Conservation (phyloP, 73 alveolate species). For the Symbiodinium natans region DNA sequence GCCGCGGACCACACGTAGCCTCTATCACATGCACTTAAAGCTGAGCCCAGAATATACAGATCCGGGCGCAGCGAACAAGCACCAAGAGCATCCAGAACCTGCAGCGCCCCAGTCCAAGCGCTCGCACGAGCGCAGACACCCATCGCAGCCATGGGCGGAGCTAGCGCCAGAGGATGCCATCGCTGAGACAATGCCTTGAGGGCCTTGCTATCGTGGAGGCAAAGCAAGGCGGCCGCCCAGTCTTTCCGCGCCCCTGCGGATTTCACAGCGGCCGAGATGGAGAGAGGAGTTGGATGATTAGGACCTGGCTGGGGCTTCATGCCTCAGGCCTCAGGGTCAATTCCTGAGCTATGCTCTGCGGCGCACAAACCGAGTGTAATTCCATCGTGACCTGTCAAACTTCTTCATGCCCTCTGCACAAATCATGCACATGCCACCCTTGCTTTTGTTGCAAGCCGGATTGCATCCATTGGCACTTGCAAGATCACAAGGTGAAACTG, state of each 20-base stretch:
- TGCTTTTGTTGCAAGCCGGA: not conserved
- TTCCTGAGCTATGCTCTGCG: not conserved
- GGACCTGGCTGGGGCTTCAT: constrained; percentile 9
- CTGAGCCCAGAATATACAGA: constrained; percentile 8
- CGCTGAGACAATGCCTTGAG: not conserved
- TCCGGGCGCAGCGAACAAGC: not conserved
- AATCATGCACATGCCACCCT: too few relatives aligned
- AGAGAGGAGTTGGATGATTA: not conserved
- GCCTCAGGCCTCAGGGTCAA: not conserved
- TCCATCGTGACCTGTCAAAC: not conserved
- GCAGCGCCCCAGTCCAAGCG: not conserved
- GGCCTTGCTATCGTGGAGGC: not conserved
- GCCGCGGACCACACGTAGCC: constrained; percentile 14
- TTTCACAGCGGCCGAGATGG: not conserved
- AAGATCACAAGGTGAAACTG: not conserved
- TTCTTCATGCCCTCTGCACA: not conserved
- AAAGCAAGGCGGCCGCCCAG: not conserved
- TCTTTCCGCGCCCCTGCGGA: not conserved
- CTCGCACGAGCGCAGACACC: not conserved
- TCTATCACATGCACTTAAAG: not conserved
- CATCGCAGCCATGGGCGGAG: not conserved
- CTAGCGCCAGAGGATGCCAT: not conserved
- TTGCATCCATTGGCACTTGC: not conserved
- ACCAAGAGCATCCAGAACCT: not conserved
- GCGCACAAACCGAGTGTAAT: not conserved